phyloP scores from a whole-genome alignment of 345 rosid genomes.

The Salix suchowensis region DNA sequence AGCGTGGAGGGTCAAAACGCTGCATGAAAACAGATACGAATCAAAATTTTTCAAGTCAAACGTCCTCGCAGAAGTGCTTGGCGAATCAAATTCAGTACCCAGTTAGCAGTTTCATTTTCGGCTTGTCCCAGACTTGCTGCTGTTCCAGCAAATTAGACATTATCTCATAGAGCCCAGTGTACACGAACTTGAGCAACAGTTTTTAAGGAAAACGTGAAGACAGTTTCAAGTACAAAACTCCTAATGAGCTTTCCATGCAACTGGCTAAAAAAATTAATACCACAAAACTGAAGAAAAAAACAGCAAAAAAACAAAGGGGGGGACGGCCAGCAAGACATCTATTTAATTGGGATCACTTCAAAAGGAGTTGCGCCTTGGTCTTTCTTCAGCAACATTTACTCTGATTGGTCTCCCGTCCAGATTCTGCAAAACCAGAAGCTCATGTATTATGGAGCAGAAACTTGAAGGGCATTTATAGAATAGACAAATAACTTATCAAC shows the following conservation, averaged over 20 bases:
- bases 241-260: slow-evolving; percentile 10
- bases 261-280: slow-evolving; percentile 16
- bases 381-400: slow-evolving; percentile 79
- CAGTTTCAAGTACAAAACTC: background rate
- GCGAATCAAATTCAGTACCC: background rate
- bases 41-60: background rate
- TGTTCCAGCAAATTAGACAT: background rate
- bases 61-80: background rate
- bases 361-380: slow-evolving; percentile 62
- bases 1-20: too few relatives aligned
- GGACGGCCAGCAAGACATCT: slow-evolving; percentile 4
- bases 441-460: slow-evolving; percentile 1
- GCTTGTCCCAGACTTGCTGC: background rate
- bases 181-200: background rate
- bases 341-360: slow-evolving; percentile 23
- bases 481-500: background rate
- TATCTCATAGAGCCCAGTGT: background rate
- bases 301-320: background rate
- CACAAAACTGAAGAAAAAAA: slow-evolving; percentile 10
- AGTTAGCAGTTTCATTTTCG: background rate
- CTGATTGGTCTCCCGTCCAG: slow-evolving; percentile 88
- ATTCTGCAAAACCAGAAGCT: slow-evolving; percentile 42
- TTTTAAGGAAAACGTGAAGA: background rate
- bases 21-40: background rate
- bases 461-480: background rate